Conservation (phyloP, 352 stramenopile genomes). For the Phytophthora chlamydospora region DNA sequence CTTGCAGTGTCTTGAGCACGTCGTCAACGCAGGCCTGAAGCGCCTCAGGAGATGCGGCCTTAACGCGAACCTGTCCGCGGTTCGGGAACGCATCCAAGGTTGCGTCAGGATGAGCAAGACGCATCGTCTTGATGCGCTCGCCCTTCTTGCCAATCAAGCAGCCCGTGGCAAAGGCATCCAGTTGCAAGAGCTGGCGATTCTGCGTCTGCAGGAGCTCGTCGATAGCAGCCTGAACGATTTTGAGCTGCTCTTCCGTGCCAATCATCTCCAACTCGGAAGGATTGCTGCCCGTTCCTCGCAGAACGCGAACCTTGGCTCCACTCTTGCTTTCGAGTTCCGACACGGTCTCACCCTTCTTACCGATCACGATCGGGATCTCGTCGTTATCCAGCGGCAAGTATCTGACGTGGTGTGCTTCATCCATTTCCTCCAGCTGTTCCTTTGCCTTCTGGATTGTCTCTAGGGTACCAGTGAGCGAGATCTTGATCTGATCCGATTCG, state of each 20-base stretch:
- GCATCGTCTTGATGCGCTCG: constrained; percentile 78
- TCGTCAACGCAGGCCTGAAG: constrained; percentile 67
- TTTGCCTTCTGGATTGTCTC: constrained; percentile 72
- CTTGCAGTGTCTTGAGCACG: constrained; percentile 66
- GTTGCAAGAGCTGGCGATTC: constrained; percentile 74
- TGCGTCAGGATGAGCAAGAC: constrained; percentile 62
- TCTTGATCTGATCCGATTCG: constrained; percentile 61
- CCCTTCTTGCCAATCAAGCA: constrained; percentile 86
- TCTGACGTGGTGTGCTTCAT: constrained; percentile 65
- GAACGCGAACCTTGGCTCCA: constrained; percentile 63
- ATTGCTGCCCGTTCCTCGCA: constrained; percentile 42
- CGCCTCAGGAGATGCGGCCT: constrained; percentile 56
- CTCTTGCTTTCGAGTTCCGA: constrained; percentile 68
- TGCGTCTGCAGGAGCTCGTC: constrained; percentile 78
- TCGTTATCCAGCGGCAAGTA: constrained; percentile 78
- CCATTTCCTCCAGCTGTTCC: constrained; percentile 58
- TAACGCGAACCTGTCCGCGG: constrained; percentile 74
- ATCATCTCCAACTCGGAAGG: constrained; percentile 76
- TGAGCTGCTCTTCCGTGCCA: constrained; percentile 71
- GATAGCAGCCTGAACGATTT: constrained; percentile 48
- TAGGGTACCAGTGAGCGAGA: constrained; percentile 63
- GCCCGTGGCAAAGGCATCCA: constrained; percentile 73
- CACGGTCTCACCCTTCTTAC: constrained; percentile 83
- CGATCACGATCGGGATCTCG: constrained; percentile 78
- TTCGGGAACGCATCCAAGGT: constrained; percentile 75